Evolutionary conservation across 192 early-diverging fungal species (phyloP).

Genomic region (Linderina pennispora): DNA sequence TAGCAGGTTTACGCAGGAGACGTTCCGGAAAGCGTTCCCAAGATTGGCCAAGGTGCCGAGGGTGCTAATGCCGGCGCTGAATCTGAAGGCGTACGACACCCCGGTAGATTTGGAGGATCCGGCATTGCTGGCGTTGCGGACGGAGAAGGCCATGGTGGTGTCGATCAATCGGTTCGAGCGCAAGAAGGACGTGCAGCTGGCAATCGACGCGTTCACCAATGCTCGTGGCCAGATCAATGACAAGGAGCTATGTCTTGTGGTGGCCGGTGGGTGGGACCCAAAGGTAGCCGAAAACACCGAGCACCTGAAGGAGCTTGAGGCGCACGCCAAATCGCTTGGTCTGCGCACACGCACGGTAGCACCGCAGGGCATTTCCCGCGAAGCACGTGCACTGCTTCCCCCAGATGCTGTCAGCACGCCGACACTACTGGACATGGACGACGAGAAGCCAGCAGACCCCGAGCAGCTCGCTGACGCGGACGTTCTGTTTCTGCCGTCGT

Average conservation of each 20-base stretch:
- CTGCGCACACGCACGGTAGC: constrained; percentile 31
- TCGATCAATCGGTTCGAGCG: constrained; percentile 98
- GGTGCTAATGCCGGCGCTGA: constrained; percentile 82
- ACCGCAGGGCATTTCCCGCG: constrained; percentile 4
- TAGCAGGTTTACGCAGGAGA: constrained; percentile 74
- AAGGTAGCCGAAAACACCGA: constrained; percentile 85
- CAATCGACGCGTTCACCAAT: constrained; percentile 71
- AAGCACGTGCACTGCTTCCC: constrained; percentile 13
- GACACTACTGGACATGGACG: neutral
- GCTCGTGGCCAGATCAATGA: too few relatives aligned
- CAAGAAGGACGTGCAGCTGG: constrained; percentile 84
- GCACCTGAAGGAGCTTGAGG: constrained; percentile 65
- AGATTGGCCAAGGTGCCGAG: constrained; percentile 54
- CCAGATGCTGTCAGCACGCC: constrained; percentile 6
- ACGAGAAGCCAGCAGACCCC: neutral
- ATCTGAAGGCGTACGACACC: constrained; percentile 64
- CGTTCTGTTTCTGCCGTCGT: constrained; percentile 85
- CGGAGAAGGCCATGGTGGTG: constrained; percentile 30
- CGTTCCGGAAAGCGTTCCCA: constrained; percentile 70
- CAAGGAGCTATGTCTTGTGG: constrained; percentile 46
- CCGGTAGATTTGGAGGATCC: constrained; percentile 51
- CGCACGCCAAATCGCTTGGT: constrained; percentile 43
- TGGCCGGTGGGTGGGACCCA: constrained; percentile 88
- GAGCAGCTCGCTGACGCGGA: constrained; percentile 42
- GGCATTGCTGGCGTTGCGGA: constrained; percentile 34